phyloP scores from a whole-genome alignment of 1,284 basidiomycete species.

The Microbotryomycetes sp. region DNA sequence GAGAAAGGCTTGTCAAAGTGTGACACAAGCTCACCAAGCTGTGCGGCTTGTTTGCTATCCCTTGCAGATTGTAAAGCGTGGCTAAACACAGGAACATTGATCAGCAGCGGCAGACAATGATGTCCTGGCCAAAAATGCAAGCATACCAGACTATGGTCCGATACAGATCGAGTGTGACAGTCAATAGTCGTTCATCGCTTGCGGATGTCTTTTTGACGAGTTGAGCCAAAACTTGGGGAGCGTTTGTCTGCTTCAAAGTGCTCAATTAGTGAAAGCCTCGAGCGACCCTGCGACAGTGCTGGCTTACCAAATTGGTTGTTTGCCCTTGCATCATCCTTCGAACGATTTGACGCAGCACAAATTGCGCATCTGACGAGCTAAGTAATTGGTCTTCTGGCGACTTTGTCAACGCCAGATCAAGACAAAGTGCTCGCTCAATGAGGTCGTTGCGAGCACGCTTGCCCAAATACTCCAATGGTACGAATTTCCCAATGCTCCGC shows the following conservation, averaged over 20 bases:
- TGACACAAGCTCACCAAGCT: background rate
- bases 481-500: background rate
- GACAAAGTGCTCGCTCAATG: constrained; percentile 11
- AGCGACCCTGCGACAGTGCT: background rate
- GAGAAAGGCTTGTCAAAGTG: background rate
- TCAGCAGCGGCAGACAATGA: background rate
- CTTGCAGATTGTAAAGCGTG: background rate
- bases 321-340: background rate
- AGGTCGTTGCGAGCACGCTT: constrained; percentile 5
- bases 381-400: background rate
- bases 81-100: background rate
- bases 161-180: background rate
- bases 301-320: background rate
- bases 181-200: background rate
- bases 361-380: background rate
- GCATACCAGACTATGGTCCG: background rate
- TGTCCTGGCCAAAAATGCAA: background rate
- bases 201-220: constrained; percentile 7
- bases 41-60: background rate
- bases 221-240: background rate
- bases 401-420: constrained; percentile 7
- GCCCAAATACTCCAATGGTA: constrained; percentile 24
- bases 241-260: background rate
- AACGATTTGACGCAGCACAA: background rate
- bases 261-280: background rate